phyloP scores from a whole-genome alignment of 768 basidiomycete genomes.

The Russula lepida region DNA sequence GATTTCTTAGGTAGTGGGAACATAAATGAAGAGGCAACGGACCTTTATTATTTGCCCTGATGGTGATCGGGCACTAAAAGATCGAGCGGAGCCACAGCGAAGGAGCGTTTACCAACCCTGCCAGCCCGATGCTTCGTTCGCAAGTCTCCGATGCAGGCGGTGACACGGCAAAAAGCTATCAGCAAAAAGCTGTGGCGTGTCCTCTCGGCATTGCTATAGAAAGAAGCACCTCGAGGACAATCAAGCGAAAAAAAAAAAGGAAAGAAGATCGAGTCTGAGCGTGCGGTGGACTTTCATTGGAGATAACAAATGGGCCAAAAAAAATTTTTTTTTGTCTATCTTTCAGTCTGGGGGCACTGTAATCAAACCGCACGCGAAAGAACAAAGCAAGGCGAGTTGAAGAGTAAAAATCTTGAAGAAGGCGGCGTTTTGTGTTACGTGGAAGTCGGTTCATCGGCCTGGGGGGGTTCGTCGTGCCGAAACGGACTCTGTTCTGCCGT shows the following conservation, averaged over 20 bases:
- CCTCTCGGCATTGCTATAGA: background rate
- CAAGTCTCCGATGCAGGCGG: constrained; percentile 5
- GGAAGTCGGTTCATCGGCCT: background rate
- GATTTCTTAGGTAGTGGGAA: background rate
- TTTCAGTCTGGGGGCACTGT: background rate
- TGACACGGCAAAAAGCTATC: background rate
- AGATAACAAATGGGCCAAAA: background rate
- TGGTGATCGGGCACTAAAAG: background rate
- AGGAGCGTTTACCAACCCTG: background rate
- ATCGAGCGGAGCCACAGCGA: background rate
- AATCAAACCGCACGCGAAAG: background rate
- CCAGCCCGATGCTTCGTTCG: constrained; percentile 2
- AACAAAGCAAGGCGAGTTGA: background rate
- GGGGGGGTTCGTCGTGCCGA: background rate
- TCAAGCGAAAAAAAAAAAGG: background rate
- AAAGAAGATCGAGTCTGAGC: background rate
- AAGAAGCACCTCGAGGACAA: background rate
- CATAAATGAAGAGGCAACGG: background rate
- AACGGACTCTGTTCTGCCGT: background rate
- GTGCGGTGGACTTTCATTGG: background rate
- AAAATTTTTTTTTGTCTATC: background rate
- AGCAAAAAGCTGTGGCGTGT: background rate
- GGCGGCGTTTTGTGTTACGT: constrained; percentile 1
- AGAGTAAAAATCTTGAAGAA: background rate
- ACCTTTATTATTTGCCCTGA: background rate